Evolutionary conservation across 2,329 filamentous ascomycete genomes (phyloP), one percentile per base, ranked within the genome.

Genomic region (Fusarium annulatum): DNA sequence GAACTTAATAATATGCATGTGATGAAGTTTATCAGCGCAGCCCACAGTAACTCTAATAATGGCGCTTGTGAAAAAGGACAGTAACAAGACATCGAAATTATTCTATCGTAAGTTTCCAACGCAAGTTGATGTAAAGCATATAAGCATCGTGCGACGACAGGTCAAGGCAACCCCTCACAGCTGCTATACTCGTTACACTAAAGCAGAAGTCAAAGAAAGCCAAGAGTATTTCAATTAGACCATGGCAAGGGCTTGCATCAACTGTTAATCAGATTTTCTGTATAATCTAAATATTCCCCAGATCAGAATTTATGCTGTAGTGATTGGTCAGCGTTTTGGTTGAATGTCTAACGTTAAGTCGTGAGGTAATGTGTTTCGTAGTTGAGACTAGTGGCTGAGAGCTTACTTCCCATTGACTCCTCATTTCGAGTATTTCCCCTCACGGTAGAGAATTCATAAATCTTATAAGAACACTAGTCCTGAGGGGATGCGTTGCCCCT

Each of bases 171-270:
- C 30, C 30, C 30, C 30, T 30, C 30, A 18, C 18, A 38, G 23
- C 34, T 28, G 18, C 18, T 21, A 6, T 39, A 53, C 14, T 28
- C 7, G 34, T 15, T 19, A 7, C 34, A 28, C 3, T 30, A 10
- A 28, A n/a, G 10, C 0, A 9, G 3, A 28, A 8, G 26, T 12
- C 3, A 18, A 14, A 18, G 15, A 8, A 12, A 4, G 19, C 10
- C 5, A 7, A 18, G 19, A 5, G 9, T 18, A 12, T 28, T n/a
- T 28, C 15, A 16, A 23, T 23, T 23, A 23, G 23, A 23, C 23
- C 23, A 23, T 23, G 23, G 23, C 23, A 28, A 41, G 19, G 15
- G 8, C 7, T 7, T 4, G 2, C 3, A 9, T 14, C 4, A 28
- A 12, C 28, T n/a, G 9, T 9, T 39, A 5, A 14, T 14, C 23